Base-by-base conservation (phyloP, 176 grass and related monocot species). In the Otatea glauca region DNA sequence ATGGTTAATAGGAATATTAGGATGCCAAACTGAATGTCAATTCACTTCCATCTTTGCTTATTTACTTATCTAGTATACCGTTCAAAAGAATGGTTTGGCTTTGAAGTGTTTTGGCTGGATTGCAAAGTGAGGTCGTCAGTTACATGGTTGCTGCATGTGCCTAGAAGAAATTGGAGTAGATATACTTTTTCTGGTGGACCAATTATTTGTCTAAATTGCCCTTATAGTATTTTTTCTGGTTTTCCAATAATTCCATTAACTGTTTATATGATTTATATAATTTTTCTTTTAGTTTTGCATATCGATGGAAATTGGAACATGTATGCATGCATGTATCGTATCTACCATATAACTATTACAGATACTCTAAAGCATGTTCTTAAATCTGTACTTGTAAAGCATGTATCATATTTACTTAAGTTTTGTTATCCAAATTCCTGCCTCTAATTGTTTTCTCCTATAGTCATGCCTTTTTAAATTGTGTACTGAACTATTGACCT, bases 401-500 rank as follows among this genome's bases (percentile, higher is more conserved):
- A n/a, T n/a, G n/a, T n/a, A n/a, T n/a, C n/a, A n/a, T n/a, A n/a
- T n/a, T n/a, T n/a, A n/a, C n/a, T n/a, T n/a, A 25, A 20, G 7
- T 35, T 82, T 70, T 71, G 14, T 43, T 39, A 34, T 51, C 7
- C 11, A 17, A 47, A 71, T 44, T 64, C 39, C 27, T 81, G 7
- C 49, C 24, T 66, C 24, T 86, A 32, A 39, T 74, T 21, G 9
- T 39, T 79, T 55, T 74, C 53, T 81, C 65, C 32, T 51, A 20
- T 70, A 45, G 39, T 77, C 58, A 44, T 48, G 59, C 24, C 58
- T 34, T 74, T 42, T 7, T 81, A 58, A 69, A 34, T 83, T 87
- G 54, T 83, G 50, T 56, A 56, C 53, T 87, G 23, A 7, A 60
- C 41, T 83, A 58, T 79, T 86, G 72, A 25, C 14, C 24, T 80